Percentiles rank a stretch among this genome's conserved stretches.
Conservation (phyloP, 371 early-diverging fungal genomes). For the Funneliformis caledonium region DNA sequence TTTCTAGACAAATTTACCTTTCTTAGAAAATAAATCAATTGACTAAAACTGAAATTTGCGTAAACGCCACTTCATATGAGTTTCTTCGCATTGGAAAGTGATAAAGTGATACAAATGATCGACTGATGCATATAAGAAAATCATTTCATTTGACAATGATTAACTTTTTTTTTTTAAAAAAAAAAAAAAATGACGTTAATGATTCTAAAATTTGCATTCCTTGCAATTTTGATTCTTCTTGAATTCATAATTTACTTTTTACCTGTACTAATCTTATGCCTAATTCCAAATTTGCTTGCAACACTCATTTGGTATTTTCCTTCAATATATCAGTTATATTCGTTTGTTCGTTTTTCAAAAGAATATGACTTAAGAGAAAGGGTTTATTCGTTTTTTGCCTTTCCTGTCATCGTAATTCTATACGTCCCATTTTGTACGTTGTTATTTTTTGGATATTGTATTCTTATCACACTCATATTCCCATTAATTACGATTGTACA, state of each 20-base stretch:
- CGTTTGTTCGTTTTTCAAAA: neutral
- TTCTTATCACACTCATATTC: neutral
- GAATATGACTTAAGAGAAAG: neutral
- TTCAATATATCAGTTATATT: neutral
- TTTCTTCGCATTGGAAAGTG: too few species aligned
- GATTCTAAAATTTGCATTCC: neutral
- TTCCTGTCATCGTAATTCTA: neutral
- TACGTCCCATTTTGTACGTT: neutral
- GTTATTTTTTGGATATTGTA: neutral
- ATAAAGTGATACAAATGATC: too few species aligned
- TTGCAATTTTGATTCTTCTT: neutral
- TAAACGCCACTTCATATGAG: too few species aligned
- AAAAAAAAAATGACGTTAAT: neutral
- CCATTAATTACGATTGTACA: neutral
- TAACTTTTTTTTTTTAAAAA: too few species aligned
- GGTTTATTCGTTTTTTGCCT: neutral
- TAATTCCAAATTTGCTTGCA: neutral
- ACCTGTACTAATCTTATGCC: neutral
- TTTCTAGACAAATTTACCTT: too few species aligned
- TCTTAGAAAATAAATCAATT: too few species aligned
- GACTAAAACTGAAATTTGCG: too few species aligned
- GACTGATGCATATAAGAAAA: too few species aligned
- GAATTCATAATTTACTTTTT: neutral
- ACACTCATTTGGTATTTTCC: neutral
- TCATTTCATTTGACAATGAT: too few species aligned